phyloP scores from a whole-genome alignment of 495 filamentous ascomycete species.

The Hypoxylon subgilvum region DNA sequence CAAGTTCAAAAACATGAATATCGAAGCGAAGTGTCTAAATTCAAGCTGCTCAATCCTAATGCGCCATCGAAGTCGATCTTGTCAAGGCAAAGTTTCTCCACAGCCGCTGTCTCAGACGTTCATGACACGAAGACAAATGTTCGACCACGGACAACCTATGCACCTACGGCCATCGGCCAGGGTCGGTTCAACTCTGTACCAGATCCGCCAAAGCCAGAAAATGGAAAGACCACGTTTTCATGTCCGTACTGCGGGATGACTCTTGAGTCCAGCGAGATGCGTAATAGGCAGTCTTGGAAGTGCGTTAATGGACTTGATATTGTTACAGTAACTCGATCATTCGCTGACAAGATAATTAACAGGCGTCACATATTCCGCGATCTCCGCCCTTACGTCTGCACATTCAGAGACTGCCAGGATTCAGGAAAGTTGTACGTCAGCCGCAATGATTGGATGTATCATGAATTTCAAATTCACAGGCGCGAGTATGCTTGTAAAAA shows the following conservation, averaged over 20 bases:
- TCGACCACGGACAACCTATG: neutral
- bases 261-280: neutral
- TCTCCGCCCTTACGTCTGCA: neutral
- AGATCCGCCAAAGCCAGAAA: neutral
- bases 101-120: neutral
- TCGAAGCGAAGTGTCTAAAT: neutral
- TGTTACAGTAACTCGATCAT: neutral
- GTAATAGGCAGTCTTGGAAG: neutral
- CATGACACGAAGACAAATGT: neutral
- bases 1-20: too few species aligned
- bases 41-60: neutral
- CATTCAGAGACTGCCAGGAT: neutral
- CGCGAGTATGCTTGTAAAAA: neutral
- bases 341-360: neutral
- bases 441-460: neutral
- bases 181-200: neutral
- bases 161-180: neutral
- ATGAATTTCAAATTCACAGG: neutral
- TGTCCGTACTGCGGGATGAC: neutral
- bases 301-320: neutral
- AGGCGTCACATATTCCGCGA: neutral
- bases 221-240: neutral
- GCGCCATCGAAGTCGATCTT: neutral
- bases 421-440: neutral
- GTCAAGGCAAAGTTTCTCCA: neutral